A percentile compares a stretch with the other conserved stretches of the same genome.
phyloP scores from a whole-genome alignment of 1,284 basidiomycete species.

The Ustilago shanxiensis region DNA sequence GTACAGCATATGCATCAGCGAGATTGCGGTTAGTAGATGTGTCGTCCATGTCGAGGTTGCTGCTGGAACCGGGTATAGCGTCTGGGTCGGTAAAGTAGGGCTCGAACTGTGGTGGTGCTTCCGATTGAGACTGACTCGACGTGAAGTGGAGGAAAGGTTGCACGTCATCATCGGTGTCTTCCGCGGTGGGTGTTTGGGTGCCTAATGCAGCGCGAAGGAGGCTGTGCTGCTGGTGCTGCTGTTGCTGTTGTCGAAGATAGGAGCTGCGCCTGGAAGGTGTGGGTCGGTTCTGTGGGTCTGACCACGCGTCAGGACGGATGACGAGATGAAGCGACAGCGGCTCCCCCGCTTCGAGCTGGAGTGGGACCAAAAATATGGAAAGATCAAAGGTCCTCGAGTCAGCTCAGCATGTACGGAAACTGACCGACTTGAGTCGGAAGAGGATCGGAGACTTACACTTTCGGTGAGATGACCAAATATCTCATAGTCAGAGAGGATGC shows the following conservation, averaged over 20 bases:
- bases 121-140: constrained; percentile 8
- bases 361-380: constrained; percentile 3
- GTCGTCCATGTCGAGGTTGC: constrained; percentile 7
- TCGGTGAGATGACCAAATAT: constrained; percentile 31
- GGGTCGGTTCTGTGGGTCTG: constrained; percentile 52
- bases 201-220: constrained; percentile 26
- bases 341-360: constrained; percentile 36
- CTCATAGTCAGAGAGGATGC: constrained; percentile 48
- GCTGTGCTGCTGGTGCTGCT: constrained; percentile 26
- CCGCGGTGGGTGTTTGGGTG: constrained; percentile 7
- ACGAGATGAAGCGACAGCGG: constrained; percentile 61
- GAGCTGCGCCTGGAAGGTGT: constrained; percentile 48
- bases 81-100: constrained; percentile 33
- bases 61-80: not conserved
- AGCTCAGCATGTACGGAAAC: not conserved
- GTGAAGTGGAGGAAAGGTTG: constrained; percentile 7
- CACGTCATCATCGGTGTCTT: constrained; percentile 13
- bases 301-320: constrained; percentile 66
- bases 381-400: not conserved
- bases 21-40: not conserved
- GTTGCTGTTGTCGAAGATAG: constrained; percentile 41
- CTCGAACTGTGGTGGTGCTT: constrained; percentile 17
- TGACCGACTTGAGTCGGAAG: not conserved
- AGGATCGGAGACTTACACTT: constrained; percentile 20
- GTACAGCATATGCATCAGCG: constrained; percentile 22